Evolutionary conservation across 768 basidiomycete genomes (phyloP).

Genomic region (Leccinum arenicola): DNA sequence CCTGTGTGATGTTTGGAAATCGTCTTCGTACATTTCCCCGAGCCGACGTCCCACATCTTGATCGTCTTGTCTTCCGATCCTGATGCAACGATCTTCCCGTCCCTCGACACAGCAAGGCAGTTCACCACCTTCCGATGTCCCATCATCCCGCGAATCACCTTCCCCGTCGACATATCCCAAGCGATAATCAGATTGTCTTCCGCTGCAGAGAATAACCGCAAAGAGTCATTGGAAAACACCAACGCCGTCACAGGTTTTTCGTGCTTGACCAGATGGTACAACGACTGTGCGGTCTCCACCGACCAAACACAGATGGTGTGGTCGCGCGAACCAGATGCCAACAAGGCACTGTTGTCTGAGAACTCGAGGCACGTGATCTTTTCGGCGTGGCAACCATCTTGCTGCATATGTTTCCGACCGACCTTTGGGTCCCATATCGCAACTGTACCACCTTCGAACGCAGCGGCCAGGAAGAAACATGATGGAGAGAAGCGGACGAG

Average conservation of each 20-base stretch:
- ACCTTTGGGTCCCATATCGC: constrained; percentile 20
- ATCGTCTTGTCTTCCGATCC: constrained; percentile 25
- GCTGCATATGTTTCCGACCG: constrained; percentile 15
- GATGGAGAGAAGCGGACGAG: constrained; percentile 22
- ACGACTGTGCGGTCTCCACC: constrained; percentile 5
- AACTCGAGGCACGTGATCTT: constrained; percentile 20
- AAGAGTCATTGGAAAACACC: constrained; percentile 21
- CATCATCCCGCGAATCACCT: constrained; percentile 14
- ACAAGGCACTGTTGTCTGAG: constrained; percentile 9
- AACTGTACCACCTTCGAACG: constrained; percentile 16
- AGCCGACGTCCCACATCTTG: constrained; percentile 21
- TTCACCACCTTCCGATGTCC: constrained; percentile 18
- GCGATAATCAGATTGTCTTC: constrained; percentile 22
- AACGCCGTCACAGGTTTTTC: constrained; percentile 18
- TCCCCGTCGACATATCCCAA: constrained; percentile 22
- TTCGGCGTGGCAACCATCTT: constrained; percentile 11
- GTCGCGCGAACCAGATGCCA: constrained; percentile 22
- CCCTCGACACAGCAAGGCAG: constrained; percentile 19
- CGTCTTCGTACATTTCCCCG: constrained; percentile 16
- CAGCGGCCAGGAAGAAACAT: constrained; percentile 18
- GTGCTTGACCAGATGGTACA: constrained; percentile 15
- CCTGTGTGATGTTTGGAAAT: constrained; percentile 11
- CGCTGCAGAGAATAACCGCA: constrained; percentile 21
- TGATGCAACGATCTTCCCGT: constrained; percentile 18
- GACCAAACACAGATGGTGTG: constrained; percentile 24